Evolutionary conservation across 2,329 filamentous ascomycete species (phyloP).

Genomic region (Colletotrichum falcatum): DNA sequence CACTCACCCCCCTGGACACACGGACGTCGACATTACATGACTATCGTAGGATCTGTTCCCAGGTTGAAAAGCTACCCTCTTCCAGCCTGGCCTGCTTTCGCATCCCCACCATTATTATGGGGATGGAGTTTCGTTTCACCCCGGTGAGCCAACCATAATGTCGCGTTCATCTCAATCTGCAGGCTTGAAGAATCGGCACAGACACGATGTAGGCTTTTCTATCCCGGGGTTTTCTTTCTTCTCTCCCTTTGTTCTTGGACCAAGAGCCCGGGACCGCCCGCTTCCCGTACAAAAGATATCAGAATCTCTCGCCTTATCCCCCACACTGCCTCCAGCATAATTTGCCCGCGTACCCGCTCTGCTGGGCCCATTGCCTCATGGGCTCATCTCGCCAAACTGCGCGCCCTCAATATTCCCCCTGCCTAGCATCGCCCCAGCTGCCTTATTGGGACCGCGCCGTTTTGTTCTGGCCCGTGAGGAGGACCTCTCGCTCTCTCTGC

Average conservation of each 20-base stretch:
- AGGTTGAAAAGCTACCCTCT: background rate
- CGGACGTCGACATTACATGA: background rate
- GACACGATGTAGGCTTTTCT: slow-evolving; percentile 3
- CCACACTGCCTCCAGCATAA: background rate
- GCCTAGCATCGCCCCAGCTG: slow-evolving; percentile 32
- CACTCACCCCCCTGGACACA: slow-evolving; percentile 9
- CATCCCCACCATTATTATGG: slow-evolving; percentile 14
- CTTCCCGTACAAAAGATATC: slow-evolving; percentile 4
- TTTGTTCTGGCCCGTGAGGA: slow-evolving; percentile 12
- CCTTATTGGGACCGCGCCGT: slow-evolving; percentile 24
- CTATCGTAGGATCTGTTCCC: background rate
- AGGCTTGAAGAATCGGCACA: slow-evolving; percentile 1
- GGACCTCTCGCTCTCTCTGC: no score
- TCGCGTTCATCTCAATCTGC: slow-evolving; percentile 11
- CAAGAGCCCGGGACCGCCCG: background rate
- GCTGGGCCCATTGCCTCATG: slow-evolving; percentile 23
- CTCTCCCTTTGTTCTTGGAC: background rate
- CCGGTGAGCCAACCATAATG: background rate
- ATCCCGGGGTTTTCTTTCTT: background rate
- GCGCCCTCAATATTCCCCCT: slow-evolving; percentile 30
- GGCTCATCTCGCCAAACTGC: slow-evolving; percentile 39
- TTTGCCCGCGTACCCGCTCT: slow-evolving; percentile 17
- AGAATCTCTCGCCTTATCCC: slow-evolving; percentile 4
- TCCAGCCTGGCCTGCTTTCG: background rate
- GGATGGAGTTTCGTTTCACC: slow-evolving; percentile 2